Conservation (phyloP, 352 stramenopile genomes). For the Globisporangium orthogonon region DNA sequence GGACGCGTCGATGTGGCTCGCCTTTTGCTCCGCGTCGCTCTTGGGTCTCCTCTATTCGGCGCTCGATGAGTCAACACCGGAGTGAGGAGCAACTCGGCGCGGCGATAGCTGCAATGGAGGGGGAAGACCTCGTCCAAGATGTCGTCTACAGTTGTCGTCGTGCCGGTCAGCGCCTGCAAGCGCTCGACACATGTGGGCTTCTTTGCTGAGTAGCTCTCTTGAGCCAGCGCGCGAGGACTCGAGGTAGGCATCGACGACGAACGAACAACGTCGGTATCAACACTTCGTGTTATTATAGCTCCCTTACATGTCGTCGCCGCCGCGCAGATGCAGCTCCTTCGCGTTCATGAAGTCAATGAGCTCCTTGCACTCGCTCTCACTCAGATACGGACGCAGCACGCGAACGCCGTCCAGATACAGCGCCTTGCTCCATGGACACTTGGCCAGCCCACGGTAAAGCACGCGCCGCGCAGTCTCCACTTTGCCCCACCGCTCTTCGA, state of each 20-base stretch:
- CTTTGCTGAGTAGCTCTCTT: not conserved
- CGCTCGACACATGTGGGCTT: constrained; percentile 14
- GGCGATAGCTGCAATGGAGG: constrained; percentile 19
- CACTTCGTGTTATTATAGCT: too few species aligned
- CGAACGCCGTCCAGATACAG: constrained; percentile 65
- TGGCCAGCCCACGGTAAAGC: constrained; percentile 64
- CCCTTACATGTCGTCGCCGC: constrained; percentile 7
- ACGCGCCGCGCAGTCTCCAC: constrained; percentile 63
- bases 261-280: too few species aligned
- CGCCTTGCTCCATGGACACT: constrained; percentile 74
- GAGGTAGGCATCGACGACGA: not conserved
- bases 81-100: constrained; percentile 11
- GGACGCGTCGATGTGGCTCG: not conserved
- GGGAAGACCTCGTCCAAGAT: constrained; percentile 32
- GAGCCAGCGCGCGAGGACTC: not conserved
- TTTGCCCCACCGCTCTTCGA: constrained; percentile 66
- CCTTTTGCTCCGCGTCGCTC: not conserved
- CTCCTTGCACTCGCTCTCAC: constrained; percentile 47
- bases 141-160: constrained; percentile 19
- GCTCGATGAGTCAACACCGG: not conserved
- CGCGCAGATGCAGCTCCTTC: constrained; percentile 67
- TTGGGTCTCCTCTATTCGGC: constrained; percentile 5
- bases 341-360: constrained; percentile 58
- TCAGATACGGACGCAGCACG: constrained; percentile 62
- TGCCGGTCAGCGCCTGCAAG: constrained; percentile 14